Conservation (phyloP, 2,329 filamentous ascomycete species). For the Colletotrichum musae region DNA sequence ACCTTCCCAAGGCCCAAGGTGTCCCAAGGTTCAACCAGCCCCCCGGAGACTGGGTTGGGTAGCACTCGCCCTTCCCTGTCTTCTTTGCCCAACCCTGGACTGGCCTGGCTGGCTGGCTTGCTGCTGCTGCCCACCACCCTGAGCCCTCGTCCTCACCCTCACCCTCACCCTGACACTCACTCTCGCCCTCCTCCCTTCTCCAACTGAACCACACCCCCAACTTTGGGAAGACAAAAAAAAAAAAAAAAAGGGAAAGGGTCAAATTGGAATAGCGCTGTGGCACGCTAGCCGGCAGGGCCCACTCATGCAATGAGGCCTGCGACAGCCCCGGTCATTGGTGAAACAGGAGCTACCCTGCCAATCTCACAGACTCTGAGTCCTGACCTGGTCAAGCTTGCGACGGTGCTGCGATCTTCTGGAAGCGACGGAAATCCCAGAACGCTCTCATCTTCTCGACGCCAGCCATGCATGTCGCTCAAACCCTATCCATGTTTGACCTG, state of each 20-base stretch:
- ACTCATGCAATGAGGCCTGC: slow-evolving; percentile 45
- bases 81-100: slow-evolving; percentile 21
- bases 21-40: slow-evolving; percentile 35
- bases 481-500: slow-evolving; percentile 39
- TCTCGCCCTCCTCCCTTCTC: slow-evolving; percentile 25
- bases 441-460: slow-evolving; percentile 28
- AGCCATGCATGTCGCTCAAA: slow-evolving; percentile 39
- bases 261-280: slow-evolving; percentile 34
- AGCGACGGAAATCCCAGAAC: slow-evolving; percentile 51
- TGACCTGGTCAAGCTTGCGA: slow-evolving; percentile 62
- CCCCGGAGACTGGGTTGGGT: slow-evolving; percentile 38
- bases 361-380: slow-evolving; percentile 58
- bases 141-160: slow-evolving; percentile 18
- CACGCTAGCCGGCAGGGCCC: slow-evolving; percentile 16
- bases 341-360: slow-evolving; percentile 68
- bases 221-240: slow-evolving; percentile 1
- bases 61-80: slow-evolving; percentile 35
- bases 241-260: not conserved
- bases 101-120: slow-evolving; percentile 18
- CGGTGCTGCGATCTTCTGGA: slow-evolving; percentile 59
- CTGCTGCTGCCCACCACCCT: slow-evolving; percentile 18
- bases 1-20: slow-evolving; percentile 17
- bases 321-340: slow-evolving; percentile 61
- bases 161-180: not conserved
- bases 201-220: slow-evolving; percentile 26